A percentile compares a stretch with the other conserved stretches of the same genome.
phyloP scores from a whole-genome alignment of 352 stramenopile genomes.

The Phytophthora litchii region DNA sequence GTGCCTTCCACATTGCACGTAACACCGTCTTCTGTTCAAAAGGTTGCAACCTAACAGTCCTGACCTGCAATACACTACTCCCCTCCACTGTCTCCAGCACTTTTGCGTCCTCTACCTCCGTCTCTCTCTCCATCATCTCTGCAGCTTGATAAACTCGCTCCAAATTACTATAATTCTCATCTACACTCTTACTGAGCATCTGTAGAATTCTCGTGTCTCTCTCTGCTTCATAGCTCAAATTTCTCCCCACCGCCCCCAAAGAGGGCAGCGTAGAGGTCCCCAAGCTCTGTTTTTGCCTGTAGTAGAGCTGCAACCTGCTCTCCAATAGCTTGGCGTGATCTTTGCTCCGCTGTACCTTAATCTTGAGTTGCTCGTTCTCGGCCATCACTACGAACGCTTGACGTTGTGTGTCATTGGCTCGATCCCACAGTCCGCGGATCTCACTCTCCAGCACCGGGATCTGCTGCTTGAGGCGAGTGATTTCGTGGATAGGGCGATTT shows the following conservation, averaged over 20 bases:
- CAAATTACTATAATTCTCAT: constrained; percentile 15
- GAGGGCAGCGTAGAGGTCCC: constrained; percentile 9
- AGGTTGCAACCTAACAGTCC: constrained; percentile 1
- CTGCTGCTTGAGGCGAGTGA: constrained; percentile 17
- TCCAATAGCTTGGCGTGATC: constrained; percentile 6
- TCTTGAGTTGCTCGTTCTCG: constrained; percentile 15
- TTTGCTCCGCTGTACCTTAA: constrained; percentile 3
- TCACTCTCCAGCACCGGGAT: constrained; percentile 15
- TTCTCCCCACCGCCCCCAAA: constrained; percentile 2
- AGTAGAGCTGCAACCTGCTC: constrained; percentile 16
- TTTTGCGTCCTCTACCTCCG: constrained; percentile 8
- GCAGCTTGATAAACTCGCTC: constrained; percentile 13
- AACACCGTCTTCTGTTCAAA: constrained; percentile 10
- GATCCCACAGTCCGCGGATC: constrained; percentile 7
- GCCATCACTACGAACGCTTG: background rate
- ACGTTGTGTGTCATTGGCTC: constrained; percentile 3
- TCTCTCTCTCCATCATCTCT: background rate
- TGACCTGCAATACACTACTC: constrained; percentile 17
- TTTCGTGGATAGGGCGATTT: constrained; percentile 23
- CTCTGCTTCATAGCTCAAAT: constrained; percentile 8
- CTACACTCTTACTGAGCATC: constrained; percentile 12
- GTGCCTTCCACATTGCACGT: constrained; percentile 7
- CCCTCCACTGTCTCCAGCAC: constrained; percentile 4
- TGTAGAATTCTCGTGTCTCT: constrained; percentile 11
- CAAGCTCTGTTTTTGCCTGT: background rate